Conservation (phyloP, 352 stramenopile species). For the Globisporangium middletonii region DNA sequence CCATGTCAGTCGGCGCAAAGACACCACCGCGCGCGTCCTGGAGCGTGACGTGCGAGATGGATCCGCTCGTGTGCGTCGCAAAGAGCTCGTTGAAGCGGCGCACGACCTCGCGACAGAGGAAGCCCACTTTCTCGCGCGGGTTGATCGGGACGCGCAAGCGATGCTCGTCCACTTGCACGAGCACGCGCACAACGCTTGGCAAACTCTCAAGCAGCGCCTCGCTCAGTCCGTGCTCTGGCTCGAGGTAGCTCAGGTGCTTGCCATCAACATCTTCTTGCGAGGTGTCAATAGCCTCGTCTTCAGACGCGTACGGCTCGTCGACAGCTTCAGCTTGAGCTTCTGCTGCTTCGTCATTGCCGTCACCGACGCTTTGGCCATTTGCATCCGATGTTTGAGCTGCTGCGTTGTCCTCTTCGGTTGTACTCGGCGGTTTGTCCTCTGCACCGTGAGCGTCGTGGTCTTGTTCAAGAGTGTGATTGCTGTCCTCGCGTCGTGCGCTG, state of each 20-base stretch:
- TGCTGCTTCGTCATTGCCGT: not conserved
- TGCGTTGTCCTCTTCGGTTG: no score
- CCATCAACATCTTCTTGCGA: not conserved
- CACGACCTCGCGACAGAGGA: conserved; percentile 47
- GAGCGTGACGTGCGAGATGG: conserved; percentile 35
- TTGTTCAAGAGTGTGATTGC: no score
- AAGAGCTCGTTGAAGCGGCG: conserved; percentile 63
- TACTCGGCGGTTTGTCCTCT: no score
- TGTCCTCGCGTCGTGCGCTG: no score
- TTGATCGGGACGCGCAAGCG: conserved; percentile 54
- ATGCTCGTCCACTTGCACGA: conserved; percentile 49
- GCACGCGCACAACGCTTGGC: conserved; percentile 35
- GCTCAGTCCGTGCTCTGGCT: conserved; percentile 4
- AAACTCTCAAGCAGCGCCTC: conserved; percentile 20
- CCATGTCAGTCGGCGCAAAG: conserved; percentile 39
- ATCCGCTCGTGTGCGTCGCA: conserved; percentile 8
- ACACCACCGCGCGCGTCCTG: conserved; percentile 52
- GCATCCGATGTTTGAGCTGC: no score
- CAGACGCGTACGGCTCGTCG: not conserved
- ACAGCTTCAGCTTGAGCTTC: not conserved
- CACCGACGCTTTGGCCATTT: no score
- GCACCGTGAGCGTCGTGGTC: no score
- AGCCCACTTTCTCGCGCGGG: conserved; percentile 32
- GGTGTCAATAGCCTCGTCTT: not conserved
- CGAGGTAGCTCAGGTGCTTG: not conserved